A percentile compares a stretch with the other conserved stretches of the same genome.
Conservation (phyloP, 805 yeast genomes). For the Metschnikowia similis region DNA sequence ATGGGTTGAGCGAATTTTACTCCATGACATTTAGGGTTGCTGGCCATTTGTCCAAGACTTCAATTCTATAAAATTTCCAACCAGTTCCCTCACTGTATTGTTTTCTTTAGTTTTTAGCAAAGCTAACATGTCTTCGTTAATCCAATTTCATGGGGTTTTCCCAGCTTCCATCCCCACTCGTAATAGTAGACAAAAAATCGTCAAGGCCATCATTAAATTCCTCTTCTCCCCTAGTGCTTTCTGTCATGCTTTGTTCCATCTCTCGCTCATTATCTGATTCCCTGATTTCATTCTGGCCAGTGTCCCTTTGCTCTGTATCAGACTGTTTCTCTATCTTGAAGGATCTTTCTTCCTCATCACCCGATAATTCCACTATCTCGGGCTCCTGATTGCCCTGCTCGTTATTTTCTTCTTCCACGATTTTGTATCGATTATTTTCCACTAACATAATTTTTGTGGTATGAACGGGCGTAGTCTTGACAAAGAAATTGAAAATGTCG, state of each 20-base stretch:
- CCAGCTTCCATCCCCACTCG: conserved; percentile 33
- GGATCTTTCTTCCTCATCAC: conserved; percentile 23
- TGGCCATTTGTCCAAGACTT: not conserved
- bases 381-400: conserved; percentile 11
- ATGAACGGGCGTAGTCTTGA: conserved; percentile 34
- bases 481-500: conserved; percentile 39
- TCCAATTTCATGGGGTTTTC: conserved; percentile 38
- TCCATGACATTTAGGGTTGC: not conserved
- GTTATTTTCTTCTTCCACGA: conserved; percentile 24
- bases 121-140: conserved; percentile 7
- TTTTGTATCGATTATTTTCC: conserved; percentile 31
- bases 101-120: no score
- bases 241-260: not conserved
- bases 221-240: conserved; percentile 3
- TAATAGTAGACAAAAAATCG: conserved; percentile 22
- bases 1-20: not conserved
- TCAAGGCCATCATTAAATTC: conserved; percentile 29
- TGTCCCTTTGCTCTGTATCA: not conserved
- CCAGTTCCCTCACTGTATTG: no score
- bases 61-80: not conserved
- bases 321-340: conserved; percentile 7
- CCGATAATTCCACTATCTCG: conserved; percentile 29
- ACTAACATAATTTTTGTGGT: conserved; percentile 33
- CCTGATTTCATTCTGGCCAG: not conserved
- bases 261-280: not conserved